Percentiles rank a stretch among this genome's conserved stretches.
These are phyloP conservation scores for Aspergillus brasiliensis DNA, from an alignment of 2,329 filamentous ascomycete genomes.

Conservation along the genomic window DNA sequence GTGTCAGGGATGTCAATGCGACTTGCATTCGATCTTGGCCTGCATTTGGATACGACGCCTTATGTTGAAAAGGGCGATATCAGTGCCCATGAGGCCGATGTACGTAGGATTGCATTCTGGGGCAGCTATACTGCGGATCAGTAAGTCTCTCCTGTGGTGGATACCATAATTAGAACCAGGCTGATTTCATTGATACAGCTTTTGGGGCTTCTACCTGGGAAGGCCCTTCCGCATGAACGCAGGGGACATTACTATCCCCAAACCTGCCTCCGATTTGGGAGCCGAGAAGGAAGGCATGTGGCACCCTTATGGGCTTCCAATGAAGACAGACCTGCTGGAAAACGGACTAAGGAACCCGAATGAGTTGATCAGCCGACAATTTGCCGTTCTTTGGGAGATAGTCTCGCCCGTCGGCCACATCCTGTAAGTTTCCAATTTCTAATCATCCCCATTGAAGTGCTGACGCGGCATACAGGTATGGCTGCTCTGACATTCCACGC, in stretches of 20 bases:
- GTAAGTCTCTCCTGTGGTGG: conserved; percentile 13
- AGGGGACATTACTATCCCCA: conserved; percentile 38
- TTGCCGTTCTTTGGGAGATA: conserved; percentile 46
- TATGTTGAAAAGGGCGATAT: conserved; percentile 20
- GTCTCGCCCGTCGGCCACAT: conserved; percentile 48
- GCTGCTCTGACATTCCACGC: conserved; percentile 39
- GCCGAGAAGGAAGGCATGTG: conserved; percentile 22
- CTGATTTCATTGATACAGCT: conserved; percentile 6
- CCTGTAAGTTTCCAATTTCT: conserved; percentile 28
- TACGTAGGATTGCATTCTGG: conserved; percentile 17
- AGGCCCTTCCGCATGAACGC: conserved; percentile 39
- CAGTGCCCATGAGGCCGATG: conserved; percentile 18
- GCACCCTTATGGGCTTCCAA: conserved; percentile 23
- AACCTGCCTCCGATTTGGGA: conserved; percentile 24
- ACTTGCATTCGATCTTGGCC: conserved; percentile 18
- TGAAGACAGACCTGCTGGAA: conserved; percentile 16
- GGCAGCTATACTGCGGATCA: conserved; percentile 19
- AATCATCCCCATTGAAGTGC: not conserved
- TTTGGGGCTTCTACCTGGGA: conserved; percentile 38
- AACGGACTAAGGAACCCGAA: conserved; percentile 23
- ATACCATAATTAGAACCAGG: not conserved
- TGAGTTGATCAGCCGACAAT: conserved; percentile 3
- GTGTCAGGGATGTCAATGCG: conserved; percentile 17
- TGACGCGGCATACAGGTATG: conserved; percentile 33
- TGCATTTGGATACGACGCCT: conserved; percentile 19